Conservation (phyloP, 352 stramenopile genomes). For the Aphanomyces cochlioides region DNA sequence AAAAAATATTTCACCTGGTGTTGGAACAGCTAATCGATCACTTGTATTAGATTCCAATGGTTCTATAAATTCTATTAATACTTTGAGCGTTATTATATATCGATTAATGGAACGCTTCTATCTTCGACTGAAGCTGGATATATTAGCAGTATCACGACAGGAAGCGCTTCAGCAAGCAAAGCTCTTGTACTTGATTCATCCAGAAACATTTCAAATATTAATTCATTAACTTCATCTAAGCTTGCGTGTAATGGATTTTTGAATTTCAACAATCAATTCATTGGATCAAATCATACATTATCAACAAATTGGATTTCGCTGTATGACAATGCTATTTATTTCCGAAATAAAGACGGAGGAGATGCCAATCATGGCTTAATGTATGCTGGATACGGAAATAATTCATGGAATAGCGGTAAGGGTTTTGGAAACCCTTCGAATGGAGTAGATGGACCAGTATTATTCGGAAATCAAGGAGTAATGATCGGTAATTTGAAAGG, state of each 20-base stretch:
- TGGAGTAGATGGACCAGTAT: no score
- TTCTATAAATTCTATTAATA: neutral
- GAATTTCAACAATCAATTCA: neutral
- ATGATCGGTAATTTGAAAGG: no score
- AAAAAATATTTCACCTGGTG: neutral
- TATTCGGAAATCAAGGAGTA: no score
- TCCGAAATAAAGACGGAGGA: neutral
- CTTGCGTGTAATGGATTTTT: neutral
- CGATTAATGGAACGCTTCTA: neutral
- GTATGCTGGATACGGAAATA: no score
- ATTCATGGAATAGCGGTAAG: neutral
- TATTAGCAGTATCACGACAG: neutral
- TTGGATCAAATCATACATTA: neutral
- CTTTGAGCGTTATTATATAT: neutral
- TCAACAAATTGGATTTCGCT: neutral
- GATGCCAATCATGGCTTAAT: neutral
- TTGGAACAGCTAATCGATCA: neutral
- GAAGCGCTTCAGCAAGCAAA: no score
- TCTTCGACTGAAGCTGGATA: neutral
- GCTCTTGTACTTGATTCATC: neutral
- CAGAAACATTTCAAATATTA: slow-evolving; percentile 2
- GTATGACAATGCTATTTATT: neutral
- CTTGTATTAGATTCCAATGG: neutral
- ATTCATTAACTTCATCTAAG: neutral
- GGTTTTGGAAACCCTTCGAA: no score